Evolutionary conservation across 805 yeast genomes (phyloP).

Genomic region (Pichia rugopelliculosa): DNA sequence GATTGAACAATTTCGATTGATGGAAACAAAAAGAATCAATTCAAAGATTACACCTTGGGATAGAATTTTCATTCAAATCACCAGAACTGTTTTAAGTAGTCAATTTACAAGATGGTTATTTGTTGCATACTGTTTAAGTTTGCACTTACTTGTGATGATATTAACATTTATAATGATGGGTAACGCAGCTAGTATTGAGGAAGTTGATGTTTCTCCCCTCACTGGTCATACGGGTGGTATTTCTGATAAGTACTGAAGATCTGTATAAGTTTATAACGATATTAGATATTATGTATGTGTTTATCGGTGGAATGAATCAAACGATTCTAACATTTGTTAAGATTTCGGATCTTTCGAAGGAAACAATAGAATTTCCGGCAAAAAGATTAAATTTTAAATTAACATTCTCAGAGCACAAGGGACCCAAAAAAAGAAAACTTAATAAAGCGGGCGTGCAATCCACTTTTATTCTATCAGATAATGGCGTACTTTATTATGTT

Average conservation of each 20-base stretch:
- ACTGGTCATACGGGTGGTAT: conserved; percentile 24
- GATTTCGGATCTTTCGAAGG: too few relatives aligned
- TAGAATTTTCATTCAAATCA: conserved; percentile 62
- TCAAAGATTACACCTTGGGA: conserved; percentile 73
- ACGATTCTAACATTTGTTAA: too few relatives aligned
- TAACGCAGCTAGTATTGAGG: conserved; percentile 1
- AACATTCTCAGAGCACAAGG: too few relatives aligned
- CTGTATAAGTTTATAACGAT: too few relatives aligned
- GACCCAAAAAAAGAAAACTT: too few relatives aligned
- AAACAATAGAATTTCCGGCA: too few relatives aligned
- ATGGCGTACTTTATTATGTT: background rate
- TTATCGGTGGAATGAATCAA: too few relatives aligned
- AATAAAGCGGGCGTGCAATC: too few relatives aligned
- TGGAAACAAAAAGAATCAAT: conserved; percentile 68
- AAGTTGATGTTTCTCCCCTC: conserved; percentile 6
- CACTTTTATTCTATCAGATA: too few relatives aligned
- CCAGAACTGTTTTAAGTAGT: conserved; percentile 70
- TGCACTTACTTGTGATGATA: conserved; percentile 68
- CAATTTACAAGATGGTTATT: conserved; percentile 65
- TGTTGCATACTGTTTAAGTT: conserved; percentile 61
- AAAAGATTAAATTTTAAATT: too few relatives aligned
- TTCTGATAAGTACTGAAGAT: conserved; percentile 16
- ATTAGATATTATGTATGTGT: too few relatives aligned
- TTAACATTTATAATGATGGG: conserved; percentile 48
- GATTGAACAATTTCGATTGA: conserved; percentile 69